Percentiles rank a stretch among this genome's conserved stretches.
Evolutionary conservation across 2,329 filamentous ascomycete species (phyloP).

Genomic region (Clonostachys rhizophaga): DNA sequence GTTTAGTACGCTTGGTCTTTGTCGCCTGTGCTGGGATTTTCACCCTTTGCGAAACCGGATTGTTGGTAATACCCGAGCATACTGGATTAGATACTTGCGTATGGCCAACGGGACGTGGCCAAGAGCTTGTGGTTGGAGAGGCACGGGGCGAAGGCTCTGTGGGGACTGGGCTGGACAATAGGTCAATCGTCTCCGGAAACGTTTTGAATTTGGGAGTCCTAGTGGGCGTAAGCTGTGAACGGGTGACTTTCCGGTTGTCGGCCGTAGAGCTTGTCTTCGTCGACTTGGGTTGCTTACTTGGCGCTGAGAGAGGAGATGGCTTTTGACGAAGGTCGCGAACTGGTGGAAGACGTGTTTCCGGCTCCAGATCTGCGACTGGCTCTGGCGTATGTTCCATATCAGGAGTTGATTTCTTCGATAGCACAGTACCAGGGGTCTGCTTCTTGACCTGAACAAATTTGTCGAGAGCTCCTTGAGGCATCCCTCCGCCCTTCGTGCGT

Average conservation of each 20-base stretch:
- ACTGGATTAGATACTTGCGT: slow-evolving; percentile 14
- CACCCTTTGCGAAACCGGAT: slow-evolving; percentile 10
- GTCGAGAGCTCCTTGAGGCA: slow-evolving; percentile 27
- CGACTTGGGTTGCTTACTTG: slow-evolving; percentile 28
- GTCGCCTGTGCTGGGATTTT: neutral
- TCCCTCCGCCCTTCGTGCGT: slow-evolving; percentile 7
- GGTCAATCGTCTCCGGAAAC: slow-evolving; percentile 31
- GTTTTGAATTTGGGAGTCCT: slow-evolving; percentile 19
- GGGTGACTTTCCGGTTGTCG: slow-evolving; percentile 28
- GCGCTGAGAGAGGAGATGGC: slow-evolving; percentile 13
- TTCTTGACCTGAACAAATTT: slow-evolving; percentile 36
- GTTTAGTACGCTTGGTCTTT: neutral
- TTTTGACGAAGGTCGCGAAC: no score
- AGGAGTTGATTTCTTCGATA: neutral
- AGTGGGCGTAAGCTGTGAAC: slow-evolving; percentile 36
- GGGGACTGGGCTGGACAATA: slow-evolving; percentile 34
- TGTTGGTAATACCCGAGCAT: slow-evolving; percentile 12
- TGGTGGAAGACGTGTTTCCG: no score
- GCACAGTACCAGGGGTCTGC: slow-evolving; percentile 4
- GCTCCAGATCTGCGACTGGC: no score
- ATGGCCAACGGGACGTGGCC: slow-evolving; percentile 5
- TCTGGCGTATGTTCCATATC: slow-evolving; percentile 3
- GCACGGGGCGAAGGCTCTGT: slow-evolving; percentile 17
- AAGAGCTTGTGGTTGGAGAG: slow-evolving; percentile 12
- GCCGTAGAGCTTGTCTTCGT: slow-evolving; percentile 13